Evolutionary conservation across 768 basidiomycete species (phyloP), one percentile per base, ranked within the genome.

Genomic region (Agaricus subrufescens): DNA sequence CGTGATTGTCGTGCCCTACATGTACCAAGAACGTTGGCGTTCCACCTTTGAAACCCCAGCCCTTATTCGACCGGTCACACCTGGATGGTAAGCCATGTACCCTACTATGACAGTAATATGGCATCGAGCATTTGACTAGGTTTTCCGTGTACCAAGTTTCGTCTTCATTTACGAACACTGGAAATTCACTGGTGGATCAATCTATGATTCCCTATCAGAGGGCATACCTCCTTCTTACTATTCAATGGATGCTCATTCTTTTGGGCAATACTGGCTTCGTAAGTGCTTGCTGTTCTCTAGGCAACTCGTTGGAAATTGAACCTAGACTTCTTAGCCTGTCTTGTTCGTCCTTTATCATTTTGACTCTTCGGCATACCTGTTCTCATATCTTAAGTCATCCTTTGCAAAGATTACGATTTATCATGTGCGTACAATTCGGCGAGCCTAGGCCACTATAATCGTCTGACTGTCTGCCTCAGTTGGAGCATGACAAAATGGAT

Each of bases 181-280:
- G 95, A 25, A 84, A 83, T 70, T 94, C 91, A 12, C 78, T 96
- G 5, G 86, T 87, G 12, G 96, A 99, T 69, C 76, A 82, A 59
- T 95, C 91, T 11, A 92, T 99, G 93, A 51, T 96, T 3, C 94
- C 94, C 0, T 98, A 97, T 69, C 91, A 94, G 65, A 75, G 65
- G 23, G 94, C 93, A 15, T 94, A 92, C 65, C 81, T 84, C 2
- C 86, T 93, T 86, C 83, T 93, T 54, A 47, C 91, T 29, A 66
- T 84, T 51, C 73, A 94, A 78, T 75, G 84, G 0, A 71, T 94
- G 46, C 72, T 91, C 26, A 88, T 98, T 60, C 69, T 98, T 46
- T 94, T 92, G 48, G 96, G 96, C 9, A 98, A 98, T 66, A 97
- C 94, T 44, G 87, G 83, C 25, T 96, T 92, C 65, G 94, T 96